Evolutionary conservation across 352 stramenopile species (phyloP), one percentile per base, ranked within the genome.

Genomic region (Phytophthora boehmeriae): DNA sequence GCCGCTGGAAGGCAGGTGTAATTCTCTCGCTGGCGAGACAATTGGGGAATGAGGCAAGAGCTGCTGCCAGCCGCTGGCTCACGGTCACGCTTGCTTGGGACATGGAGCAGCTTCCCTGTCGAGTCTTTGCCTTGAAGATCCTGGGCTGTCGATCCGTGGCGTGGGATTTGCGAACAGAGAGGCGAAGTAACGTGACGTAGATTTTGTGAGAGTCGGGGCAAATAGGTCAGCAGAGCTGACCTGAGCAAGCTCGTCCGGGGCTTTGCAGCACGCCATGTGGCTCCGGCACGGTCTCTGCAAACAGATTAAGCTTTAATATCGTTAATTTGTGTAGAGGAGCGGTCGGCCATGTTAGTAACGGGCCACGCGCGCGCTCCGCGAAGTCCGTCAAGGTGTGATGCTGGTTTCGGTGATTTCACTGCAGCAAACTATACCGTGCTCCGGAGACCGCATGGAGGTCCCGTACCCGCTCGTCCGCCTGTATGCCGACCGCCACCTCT

Each of bases 1-100:
- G 17, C 1, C 17, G 23, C 57, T 50, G 39, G 48, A 32, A 57
- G 28, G 36, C 28, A 63, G 46, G 43, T 27, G 62, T 70, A 66
- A 66, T 70, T 42, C 64, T 57, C 62, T 61, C 62, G 53, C 4
- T 19, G 10, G 32, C 48, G 62, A 70, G 62, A 30, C 56, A 53
- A 70, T 70, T 70, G 22, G 55, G 20, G 25, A 70, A 61, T 70
- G 62, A 63, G 25, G 11, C 19, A 44, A 35, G 38, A 16, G 20
- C 4, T 38, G 32, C 13, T 17, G 34, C 34, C 34, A 5, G 34
- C 10, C 9, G 34, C 34, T 41, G 14, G 34, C 10, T 16, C 4
- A 5, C 34, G 5, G 34, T 41, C 34, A 41, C 19, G 38, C 13
- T 20, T 44, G 38, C 38, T 44, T 16, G 38, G 38, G 38, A 44